A percentile compares a stretch with the other conserved stretches of the same genome.
phyloP scores from a whole-genome alignment of 2,329 filamentous ascomycete species.

The Plenodomus lindquistii region DNA sequence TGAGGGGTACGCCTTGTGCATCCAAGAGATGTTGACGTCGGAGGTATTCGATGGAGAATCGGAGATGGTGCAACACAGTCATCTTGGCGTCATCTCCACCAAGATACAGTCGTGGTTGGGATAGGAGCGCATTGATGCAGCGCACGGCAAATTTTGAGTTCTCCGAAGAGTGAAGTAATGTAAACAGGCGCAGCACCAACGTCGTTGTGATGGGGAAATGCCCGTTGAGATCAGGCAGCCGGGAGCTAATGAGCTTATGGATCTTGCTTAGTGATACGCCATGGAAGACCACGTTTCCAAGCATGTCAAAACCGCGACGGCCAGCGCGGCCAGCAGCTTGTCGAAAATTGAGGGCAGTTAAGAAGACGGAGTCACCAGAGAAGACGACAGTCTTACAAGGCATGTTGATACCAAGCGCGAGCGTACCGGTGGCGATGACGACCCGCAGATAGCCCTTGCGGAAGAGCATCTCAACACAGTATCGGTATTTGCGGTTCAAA shows the following conservation, averaged over 20 bases:
- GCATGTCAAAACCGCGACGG: slow-evolving; percentile 76
- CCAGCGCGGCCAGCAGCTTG: slow-evolving; percentile 79
- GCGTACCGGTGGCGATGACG: slow-evolving; percentile 74
- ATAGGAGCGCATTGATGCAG: slow-evolving; percentile 68
- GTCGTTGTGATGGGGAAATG: slow-evolving; percentile 80
- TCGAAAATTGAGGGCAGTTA: slow-evolving; percentile 76
- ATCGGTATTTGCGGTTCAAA: slow-evolving; percentile 77
- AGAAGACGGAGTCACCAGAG: slow-evolving; percentile 70
- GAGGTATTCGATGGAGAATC: slow-evolving; percentile 81
- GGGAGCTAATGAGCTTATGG: slow-evolving; percentile 71
- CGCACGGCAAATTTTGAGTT: slow-evolving; percentile 64
- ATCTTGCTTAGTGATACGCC: slow-evolving; percentile 64
- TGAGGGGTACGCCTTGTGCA: slow-evolving; percentile 64
- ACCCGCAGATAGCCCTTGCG: slow-evolving; percentile 71
- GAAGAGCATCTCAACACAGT: slow-evolving; percentile 74
- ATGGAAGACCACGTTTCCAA: slow-evolving; percentile 82
- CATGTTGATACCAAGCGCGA: slow-evolving; percentile 72
- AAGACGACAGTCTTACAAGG: slow-evolving; percentile 83
- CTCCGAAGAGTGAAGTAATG: slow-evolving; percentile 67
- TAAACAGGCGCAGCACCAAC: slow-evolving; percentile 69
- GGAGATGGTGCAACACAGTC: slow-evolving; percentile 73
- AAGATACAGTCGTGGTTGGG: slow-evolving; percentile 70
- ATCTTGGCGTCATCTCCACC: slow-evolving; percentile 70
- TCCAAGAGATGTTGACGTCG: slow-evolving; percentile 69
- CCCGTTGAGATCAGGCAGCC: slow-evolving; percentile 72